phyloP scores from a whole-genome alignment of 1,284 basidiomycete genomes.

The Marasmius sp. region DNA sequence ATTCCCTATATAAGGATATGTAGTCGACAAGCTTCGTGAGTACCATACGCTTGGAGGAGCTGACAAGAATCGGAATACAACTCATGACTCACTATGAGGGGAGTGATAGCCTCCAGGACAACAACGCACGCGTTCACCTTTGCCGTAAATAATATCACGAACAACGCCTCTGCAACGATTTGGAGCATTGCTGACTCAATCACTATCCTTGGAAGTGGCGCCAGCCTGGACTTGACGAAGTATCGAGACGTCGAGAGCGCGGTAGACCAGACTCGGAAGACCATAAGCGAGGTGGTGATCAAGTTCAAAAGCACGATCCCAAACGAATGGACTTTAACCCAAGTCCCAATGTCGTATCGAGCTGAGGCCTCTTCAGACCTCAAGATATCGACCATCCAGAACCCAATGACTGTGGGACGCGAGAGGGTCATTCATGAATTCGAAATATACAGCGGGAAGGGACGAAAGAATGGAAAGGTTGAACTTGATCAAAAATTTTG shows the following conservation, averaged over 20 bases:
- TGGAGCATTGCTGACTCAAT: background rate
- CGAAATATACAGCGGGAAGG: too few species aligned
- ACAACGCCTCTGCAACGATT: background rate
- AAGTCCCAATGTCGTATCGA: background rate
- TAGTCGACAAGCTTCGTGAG: background rate
- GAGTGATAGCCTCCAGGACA: background rate
- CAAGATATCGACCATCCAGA: background rate
- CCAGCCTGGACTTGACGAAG: background rate
- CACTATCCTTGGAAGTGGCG: background rate
- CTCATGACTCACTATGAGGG: background rate
- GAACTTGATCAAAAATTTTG: background rate
- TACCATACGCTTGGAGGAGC: too few species aligned
- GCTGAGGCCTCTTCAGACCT: background rate
- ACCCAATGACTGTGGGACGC: background rate
- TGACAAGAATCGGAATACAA: background rate
- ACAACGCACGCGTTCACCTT: background rate
- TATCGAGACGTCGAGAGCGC: background rate
- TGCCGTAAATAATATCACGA: background rate
- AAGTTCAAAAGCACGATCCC: background rate
- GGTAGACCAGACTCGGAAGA: background rate
- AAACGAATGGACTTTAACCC: background rate
- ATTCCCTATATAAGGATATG: background rate
- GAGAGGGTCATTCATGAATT: background rate
- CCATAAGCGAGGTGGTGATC: background rate
- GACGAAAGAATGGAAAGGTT: too few species aligned